phyloP scores from a whole-genome alignment of 805 yeast species.

The Dipodascus albidus region DNA sequence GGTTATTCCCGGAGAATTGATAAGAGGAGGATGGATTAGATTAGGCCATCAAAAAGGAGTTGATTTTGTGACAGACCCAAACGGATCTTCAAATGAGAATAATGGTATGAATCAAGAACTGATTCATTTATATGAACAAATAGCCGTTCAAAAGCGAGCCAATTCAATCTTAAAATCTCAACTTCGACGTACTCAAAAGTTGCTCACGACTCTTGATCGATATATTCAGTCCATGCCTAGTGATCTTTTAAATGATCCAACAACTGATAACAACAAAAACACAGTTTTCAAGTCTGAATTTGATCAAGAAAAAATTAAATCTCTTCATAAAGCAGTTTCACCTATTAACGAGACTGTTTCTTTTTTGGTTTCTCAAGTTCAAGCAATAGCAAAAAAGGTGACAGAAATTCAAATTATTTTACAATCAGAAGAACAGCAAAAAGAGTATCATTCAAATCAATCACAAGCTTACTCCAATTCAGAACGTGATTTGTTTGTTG shows the following conservation, averaged over 20 bases:
- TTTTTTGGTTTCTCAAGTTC: slow-evolving; percentile 9
- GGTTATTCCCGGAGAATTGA: slow-evolving; percentile 52
- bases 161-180: slow-evolving; percentile 8
- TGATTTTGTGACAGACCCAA: slow-evolving; percentile 7
- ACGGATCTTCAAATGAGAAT: neutral
- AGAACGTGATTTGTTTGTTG: neutral
- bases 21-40: slow-evolving; percentile 54
- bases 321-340: slow-evolving; percentile 10
- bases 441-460: neutral
- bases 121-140: slow-evolving; percentile 4
- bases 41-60: slow-evolving; percentile 53
- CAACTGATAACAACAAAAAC: neutral
- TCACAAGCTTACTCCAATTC: neutral
- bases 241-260: slow-evolving; percentile 1
- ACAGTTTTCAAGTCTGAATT: too few relatives aligned
- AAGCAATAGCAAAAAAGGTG: neutral
- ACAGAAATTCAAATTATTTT: neutral
- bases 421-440: neutral
- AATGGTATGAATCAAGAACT: neutral
- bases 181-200: slow-evolving; percentile 10
- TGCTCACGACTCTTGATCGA: slow-evolving; percentile 10
- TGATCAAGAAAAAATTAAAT: slow-evolving; percentile 5
- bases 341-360: slow-evolving; percentile 14
- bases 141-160: slow-evolving; percentile 8
- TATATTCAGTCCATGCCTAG: slow-evolving; percentile 5